These are phyloP conservation scores for Amanita rimosa DNA, from an alignment of 768 basidiomycete species.

Conservation along the genomic window DNA sequence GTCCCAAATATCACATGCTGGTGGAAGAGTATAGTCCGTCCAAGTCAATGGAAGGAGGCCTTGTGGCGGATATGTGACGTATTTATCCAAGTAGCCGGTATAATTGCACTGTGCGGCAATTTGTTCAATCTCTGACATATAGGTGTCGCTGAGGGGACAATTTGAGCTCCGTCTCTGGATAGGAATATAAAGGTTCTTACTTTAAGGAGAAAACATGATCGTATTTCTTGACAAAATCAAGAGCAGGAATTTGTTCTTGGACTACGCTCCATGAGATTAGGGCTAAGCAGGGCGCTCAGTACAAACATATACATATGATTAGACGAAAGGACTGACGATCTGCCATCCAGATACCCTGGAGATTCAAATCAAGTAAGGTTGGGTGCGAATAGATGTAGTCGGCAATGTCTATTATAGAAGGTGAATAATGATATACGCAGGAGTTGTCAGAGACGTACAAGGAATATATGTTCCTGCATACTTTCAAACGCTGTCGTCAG, in stretches of 20 bases:
- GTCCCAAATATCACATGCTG: slow-evolving; percentile 60
- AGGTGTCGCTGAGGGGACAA: slow-evolving; percentile 35
- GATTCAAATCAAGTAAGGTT: slow-evolving; percentile 34
- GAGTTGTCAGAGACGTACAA: slow-evolving; percentile 27
- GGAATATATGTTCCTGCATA: slow-evolving; percentile 55
- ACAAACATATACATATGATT: neutral
- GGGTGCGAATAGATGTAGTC: slow-evolving; percentile 61
- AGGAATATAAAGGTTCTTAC: slow-evolving; percentile 23
- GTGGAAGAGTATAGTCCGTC: slow-evolving; percentile 29
- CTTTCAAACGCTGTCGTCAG: slow-evolving; percentile 20
- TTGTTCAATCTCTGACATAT: slow-evolving; percentile 45
- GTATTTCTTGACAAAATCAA: slow-evolving; percentile 66
- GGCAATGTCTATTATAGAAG: slow-evolving; percentile 46
- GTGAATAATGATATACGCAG: slow-evolving; percentile 1
- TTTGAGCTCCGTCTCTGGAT: neutral
- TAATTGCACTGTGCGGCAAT: slow-evolving; percentile 49
- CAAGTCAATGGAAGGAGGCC: slow-evolving; percentile 60
- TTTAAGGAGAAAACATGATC: slow-evolving; percentile 62
- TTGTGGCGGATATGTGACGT: slow-evolving; percentile 59
- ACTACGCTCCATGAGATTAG: slow-evolving; percentile 51
- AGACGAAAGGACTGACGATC: slow-evolving; percentile 39
- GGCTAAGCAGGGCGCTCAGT: slow-evolving; percentile 23
- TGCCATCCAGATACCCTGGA: slow-evolving; percentile 63
- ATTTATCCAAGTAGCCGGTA: slow-evolving; percentile 45
- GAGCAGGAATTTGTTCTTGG: slow-evolving; percentile 60